Evolutionary conservation across 78 protist species (phyloP).

Genomic region (Parvularia atlantis): DNA sequence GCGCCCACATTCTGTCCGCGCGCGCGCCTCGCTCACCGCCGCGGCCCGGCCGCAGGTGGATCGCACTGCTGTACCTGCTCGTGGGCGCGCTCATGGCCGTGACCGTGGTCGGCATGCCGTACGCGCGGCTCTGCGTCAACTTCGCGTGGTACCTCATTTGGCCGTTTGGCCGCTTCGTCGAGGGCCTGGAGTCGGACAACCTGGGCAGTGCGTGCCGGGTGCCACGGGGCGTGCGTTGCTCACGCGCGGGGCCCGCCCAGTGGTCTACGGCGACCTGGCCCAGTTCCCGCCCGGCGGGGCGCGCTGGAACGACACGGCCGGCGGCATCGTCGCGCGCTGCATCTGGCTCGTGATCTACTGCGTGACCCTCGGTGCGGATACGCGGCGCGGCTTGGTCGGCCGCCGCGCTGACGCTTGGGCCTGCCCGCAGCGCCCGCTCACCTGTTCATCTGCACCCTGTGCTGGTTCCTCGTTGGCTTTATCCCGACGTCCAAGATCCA

Average conservation of each 20-base stretch:
- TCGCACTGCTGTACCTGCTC: slow-evolving; percentile 2
- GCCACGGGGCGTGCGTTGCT: background rate
- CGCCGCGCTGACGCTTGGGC: no score
- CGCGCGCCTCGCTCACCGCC: no score
- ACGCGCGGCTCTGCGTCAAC: background rate
- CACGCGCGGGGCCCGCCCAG: no score
- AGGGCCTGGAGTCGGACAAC: no score
- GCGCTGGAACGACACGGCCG: no score
- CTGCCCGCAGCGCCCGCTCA: background rate
- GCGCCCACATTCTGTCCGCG: no score
- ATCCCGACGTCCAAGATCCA: slow-evolving; percentile 18
- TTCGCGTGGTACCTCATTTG: background rate
- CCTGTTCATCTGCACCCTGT: background rate
- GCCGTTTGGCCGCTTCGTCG: background rate
- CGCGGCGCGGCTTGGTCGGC: no score
- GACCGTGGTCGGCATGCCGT: background rate
- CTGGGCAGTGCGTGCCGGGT: background rate
- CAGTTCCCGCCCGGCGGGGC: background rate
- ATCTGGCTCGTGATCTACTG: no score
- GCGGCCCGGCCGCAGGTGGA: slow-evolving; percentile 32
- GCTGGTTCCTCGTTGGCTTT: slow-evolving; percentile 2
- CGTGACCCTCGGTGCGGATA: no score
- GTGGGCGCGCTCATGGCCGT: background rate
- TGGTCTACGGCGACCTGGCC: background rate
- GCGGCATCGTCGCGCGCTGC: no score